Conservation (phyloP, 306 rosid genomes). For the Trichosanthes truncata region DNA sequence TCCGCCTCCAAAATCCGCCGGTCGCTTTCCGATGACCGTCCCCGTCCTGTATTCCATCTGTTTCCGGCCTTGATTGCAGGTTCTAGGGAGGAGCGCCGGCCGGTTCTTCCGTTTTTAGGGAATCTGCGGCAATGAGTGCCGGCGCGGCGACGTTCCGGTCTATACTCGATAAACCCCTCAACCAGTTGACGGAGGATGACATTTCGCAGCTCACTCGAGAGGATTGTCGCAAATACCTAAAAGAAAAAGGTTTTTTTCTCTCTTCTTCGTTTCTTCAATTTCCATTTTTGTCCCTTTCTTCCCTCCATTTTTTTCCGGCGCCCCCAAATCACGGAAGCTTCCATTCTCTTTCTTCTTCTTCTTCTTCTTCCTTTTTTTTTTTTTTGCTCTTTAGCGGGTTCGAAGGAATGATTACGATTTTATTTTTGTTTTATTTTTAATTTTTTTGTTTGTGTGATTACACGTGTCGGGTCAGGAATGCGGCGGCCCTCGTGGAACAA, state of each 20-base stretch:
- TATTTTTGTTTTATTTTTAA: neutral
- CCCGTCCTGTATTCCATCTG: neutral
- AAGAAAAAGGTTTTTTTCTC: slow-evolving; percentile 62
- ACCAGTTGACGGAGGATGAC: slow-evolving; percentile 93
- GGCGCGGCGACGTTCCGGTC: slow-evolving; percentile 55
- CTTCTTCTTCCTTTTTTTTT: too few relatives aligned
- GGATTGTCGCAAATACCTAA: slow-evolving; percentile 92
- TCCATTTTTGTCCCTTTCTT: slow-evolving; percentile 22
- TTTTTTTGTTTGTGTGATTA: slow-evolving; percentile 6
- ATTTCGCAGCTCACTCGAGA: slow-evolving; percentile 99
- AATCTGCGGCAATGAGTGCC: slow-evolving; percentile 51
- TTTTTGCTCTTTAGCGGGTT: neutral
- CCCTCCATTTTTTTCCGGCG: slow-evolving; percentile 46
- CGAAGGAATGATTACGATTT: neutral
- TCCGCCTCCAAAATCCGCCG: neutral
- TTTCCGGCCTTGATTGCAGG: neutral
- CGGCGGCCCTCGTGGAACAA: slow-evolving; percentile 99
- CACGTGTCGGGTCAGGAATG: slow-evolving; percentile 98
- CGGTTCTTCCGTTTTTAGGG: neutral
- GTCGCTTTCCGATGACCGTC: neutral
- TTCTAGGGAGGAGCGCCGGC: neutral
- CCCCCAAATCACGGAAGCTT: slow-evolving; percentile 16
- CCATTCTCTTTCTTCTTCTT: neutral
- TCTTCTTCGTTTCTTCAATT: neutral
- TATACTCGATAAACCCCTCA: slow-evolving; percentile 84